Evolutionary conservation across 164 flowering plant species (phyloP), one percentile per base, ranked within the genome.

Genomic region (Liriodendron chinense): DNA sequence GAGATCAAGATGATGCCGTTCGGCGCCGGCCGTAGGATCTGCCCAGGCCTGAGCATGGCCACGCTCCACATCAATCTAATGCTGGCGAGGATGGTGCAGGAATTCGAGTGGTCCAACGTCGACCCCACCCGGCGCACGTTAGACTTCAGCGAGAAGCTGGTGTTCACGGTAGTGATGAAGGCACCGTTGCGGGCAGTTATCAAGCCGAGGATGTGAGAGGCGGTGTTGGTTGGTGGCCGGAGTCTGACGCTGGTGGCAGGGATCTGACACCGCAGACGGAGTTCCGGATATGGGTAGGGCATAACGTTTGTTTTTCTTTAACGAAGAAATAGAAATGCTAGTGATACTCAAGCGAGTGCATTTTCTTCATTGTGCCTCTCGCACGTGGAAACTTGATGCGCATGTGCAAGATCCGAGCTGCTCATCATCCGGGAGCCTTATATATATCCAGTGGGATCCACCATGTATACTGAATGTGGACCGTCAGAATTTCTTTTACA

Each of bases 91-190:
- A 83, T 96, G 97, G 97, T 96, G 25, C 99, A 96, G 75, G 97
- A 94, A 61, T 96, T 96, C 71, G 94, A 94, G 80, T 96, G 99
- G 99, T 56, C 73, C 7, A 16, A 81, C 88, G 2, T 67, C 7
- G 82, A 75, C 59, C 91, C 94, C 24, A 76, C 84, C 10, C 70
- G 73, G 47, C 64, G 65, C 1, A 75, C 75, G 63, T 50, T 90
- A 47, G 91, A 90, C 69, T 84, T 87, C 53, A 75, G 82, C 12
- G 96, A 87, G 79, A 92, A 92, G 75, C 53, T 84, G 67, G 95
- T 90, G 77, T 96, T 96, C 71, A 96, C 99, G 0, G 94, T 94
- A 50, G 93, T 94, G 70, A 94, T 92, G 97, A 89, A 91, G 84
- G 82, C 85, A 61, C 53, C 90, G 6, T 83, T 96, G 1, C 85